These are phyloP conservation scores for Trichoderma asperelloides DNA, from an alignment of 495 filamentous ascomycete genomes.

Conservation along the genomic window DNA sequence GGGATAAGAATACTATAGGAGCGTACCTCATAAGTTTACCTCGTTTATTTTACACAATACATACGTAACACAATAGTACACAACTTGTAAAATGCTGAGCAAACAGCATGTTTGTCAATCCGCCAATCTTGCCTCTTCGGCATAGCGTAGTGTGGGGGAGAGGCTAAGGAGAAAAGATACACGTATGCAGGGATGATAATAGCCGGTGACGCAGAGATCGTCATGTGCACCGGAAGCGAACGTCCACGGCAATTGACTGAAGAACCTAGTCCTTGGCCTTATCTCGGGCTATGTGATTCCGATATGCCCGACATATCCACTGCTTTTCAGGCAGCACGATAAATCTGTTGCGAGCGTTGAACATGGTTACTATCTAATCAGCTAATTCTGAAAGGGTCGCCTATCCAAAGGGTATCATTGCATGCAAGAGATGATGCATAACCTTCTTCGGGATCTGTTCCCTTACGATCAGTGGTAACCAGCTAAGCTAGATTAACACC, in stretches of 20 bases:
- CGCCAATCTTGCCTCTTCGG: no score
- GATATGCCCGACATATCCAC: neutral
- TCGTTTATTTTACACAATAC: no score
- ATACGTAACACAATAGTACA: no score
- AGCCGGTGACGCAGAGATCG: conserved; percentile 1
- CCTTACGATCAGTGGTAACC: no score
- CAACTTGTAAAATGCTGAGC: neutral
- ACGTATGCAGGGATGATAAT: neutral
- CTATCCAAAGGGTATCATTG: no score
- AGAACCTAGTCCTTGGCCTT: neutral
- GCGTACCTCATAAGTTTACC: neutral
- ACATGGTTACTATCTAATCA: no score
- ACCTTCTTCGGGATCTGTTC: no score
- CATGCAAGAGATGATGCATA: no score
- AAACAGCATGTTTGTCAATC: neutral
- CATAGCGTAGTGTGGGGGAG: neutral
- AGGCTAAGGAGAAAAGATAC: neutral
- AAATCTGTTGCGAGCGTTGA: neutral
- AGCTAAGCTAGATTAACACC: no score
- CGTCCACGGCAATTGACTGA: neutral
- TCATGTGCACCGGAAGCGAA: neutral
- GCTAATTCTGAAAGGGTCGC: no score
- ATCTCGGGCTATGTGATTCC: neutral
- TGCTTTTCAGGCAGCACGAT: neutral
- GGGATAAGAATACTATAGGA: neutral